These are phyloP conservation scores for Candida mattraensis DNA, from an alignment of 805 yeast species.

Conservation along the genomic window DNA sequence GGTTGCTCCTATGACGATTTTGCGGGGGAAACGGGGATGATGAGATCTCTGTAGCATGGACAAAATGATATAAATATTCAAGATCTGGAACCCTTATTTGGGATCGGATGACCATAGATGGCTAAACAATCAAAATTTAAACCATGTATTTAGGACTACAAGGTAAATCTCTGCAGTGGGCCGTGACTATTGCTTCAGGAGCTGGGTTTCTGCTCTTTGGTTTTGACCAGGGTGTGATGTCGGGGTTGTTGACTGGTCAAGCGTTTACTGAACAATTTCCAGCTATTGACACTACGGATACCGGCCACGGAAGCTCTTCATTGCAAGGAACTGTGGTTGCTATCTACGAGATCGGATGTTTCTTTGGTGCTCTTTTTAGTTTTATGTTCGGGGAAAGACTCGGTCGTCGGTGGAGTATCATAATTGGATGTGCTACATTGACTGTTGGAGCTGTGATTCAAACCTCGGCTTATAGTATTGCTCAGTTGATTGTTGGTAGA, in stretches of 20 bases:
- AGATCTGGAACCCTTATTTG: no score
- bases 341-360: slow-evolving; percentile 49
- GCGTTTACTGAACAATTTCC: slow-evolving; percentile 65
- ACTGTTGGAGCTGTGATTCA: slow-evolving; percentile 60
- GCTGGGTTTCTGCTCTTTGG: slow-evolving; percentile 48
- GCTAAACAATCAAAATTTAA: background rate
- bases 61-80: no score
- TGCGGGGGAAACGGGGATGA: no score
- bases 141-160: slow-evolving; percentile 16
- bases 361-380: slow-evolving; percentile 43
- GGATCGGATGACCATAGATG: no score
- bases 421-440: slow-evolving; percentile 55
- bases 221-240: slow-evolving; percentile 74
- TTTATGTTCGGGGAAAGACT: slow-evolving; percentile 45
- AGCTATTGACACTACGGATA: slow-evolving; percentile 20
- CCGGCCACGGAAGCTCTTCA: slow-evolving; percentile 19
- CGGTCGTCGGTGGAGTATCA: slow-evolving; percentile 60
- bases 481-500: slow-evolving; percentile 58
- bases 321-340: slow-evolving; percentile 50
- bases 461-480: slow-evolving; percentile 44
- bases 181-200: slow-evolving; percentile 45
- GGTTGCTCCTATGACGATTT: no score
- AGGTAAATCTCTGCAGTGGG: slow-evolving; percentile 18
- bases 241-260: slow-evolving; percentile 51
- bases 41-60: no score